Conservation (phyloP, 306 rosid genomes). For the Sindora glabra region DNA sequence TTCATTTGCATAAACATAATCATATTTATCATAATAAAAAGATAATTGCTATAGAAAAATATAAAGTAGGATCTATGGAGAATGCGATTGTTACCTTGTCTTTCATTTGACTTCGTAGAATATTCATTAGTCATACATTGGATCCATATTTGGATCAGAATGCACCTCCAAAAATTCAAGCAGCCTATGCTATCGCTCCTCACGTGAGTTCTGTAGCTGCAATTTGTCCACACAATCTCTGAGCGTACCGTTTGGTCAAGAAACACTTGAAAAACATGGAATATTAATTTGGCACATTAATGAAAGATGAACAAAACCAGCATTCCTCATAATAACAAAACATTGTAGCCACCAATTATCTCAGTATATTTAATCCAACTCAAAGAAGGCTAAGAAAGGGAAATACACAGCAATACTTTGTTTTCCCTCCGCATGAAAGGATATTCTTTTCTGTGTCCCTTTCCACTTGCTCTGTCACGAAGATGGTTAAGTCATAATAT, state of each 20-base stretch:
- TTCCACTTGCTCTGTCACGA: constrained; percentile 80
- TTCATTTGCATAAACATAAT: constrained; percentile 49
- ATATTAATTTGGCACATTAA: too few relatives aligned
- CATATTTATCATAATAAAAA: constrained; percentile 27
- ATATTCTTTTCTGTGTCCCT: constrained; percentile 86
- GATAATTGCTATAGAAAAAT: constrained; percentile 17
- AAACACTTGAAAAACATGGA: constrained; percentile 34
- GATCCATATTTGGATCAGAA: constrained; percentile 72
- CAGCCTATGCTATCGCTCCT: constrained; percentile 66
- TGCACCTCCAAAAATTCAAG: constrained; percentile 54
- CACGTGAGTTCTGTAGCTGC: constrained; percentile 59
- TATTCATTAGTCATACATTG: constrained; percentile 58
- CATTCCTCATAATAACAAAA: neutral
- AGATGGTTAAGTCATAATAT: constrained; percentile 58
- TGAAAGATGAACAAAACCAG: too few relatives aligned
- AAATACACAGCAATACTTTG: neutral
- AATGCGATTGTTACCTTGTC: constrained; percentile 48
- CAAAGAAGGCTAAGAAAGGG: neutral
- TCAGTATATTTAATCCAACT: neutral
- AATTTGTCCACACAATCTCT: constrained; percentile 68
- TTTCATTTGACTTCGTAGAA: constrained; percentile 36
- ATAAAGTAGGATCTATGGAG: constrained; percentile 12
- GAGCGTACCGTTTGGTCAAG: constrained; percentile 69
- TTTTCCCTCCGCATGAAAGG: constrained; percentile 40
- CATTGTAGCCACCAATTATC: constrained; percentile 8